Percentiles rank a stretch among this genome's conserved stretches.
phyloP scores from a whole-genome alignment of 163 green algal species.

The Picocystis sp. region DNA sequence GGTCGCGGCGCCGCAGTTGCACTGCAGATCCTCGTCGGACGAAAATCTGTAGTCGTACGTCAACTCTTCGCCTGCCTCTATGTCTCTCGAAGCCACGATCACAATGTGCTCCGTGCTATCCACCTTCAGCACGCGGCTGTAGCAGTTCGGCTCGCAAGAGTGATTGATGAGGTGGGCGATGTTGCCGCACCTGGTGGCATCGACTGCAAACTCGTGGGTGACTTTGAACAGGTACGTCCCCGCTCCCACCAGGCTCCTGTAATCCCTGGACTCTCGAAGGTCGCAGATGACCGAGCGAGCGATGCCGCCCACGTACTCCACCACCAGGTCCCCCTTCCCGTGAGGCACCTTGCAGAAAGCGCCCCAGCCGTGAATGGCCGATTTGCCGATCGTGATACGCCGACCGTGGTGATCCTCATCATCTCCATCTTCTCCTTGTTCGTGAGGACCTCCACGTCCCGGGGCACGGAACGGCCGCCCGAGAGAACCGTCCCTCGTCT shows the following conservation, averaged over 20 bases:
- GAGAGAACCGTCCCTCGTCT: no score
- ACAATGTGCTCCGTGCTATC: slow-evolving; percentile 11
- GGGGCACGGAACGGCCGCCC: not conserved
- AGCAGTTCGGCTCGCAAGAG: slow-evolving; percentile 69
- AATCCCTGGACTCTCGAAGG: slow-evolving; percentile 35
- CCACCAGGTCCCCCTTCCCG: slow-evolving; percentile 44
- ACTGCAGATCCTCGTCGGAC: slow-evolving; percentile 16
- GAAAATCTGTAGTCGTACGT: slow-evolving; percentile 74
- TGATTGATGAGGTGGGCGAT: slow-evolving; percentile 83
- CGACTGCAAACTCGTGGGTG: slow-evolving; percentile 22
- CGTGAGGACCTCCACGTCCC: no score
- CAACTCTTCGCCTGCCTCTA: slow-evolving; percentile 57
- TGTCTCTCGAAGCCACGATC: slow-evolving; percentile 27
- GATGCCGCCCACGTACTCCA: slow-evolving; percentile 72
- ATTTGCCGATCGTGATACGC: slow-evolving; percentile 50
- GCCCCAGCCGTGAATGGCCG: slow-evolving; percentile 61
- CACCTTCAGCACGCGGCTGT: slow-evolving; percentile 46
- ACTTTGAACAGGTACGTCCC: slow-evolving; percentile 46
- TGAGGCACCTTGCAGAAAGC: slow-evolving; percentile 45
- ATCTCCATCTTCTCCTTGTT: slow-evolving; percentile 2
- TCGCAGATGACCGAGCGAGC: slow-evolving; percentile 50
- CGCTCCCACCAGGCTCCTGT: slow-evolving; percentile 48
- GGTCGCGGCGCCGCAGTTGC: slow-evolving; percentile 45
- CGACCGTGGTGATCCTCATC: slow-evolving; percentile 2
- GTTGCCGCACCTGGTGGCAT: slow-evolving; percentile 63